phyloP scores from a whole-genome alignment of 2,329 filamentous ascomycete genomes.

The Diaporthe aspalathi region DNA sequence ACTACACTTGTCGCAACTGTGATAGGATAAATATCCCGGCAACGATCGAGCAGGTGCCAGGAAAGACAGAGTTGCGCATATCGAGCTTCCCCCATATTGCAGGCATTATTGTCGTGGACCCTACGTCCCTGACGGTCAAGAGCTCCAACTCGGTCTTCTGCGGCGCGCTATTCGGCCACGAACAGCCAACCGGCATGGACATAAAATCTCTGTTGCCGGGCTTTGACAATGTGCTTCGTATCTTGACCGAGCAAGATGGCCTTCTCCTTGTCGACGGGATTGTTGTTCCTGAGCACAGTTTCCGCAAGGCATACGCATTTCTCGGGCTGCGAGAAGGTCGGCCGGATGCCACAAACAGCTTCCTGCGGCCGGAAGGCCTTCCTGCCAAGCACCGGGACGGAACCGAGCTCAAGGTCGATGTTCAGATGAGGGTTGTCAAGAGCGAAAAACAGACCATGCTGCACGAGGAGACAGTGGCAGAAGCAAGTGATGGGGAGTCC shows the following conservation, averaged over 20 bases:
- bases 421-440: constrained; percentile 96
- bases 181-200: constrained; percentile 81
- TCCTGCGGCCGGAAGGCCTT: constrained; percentile 86
- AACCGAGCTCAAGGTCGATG: constrained; percentile 90
- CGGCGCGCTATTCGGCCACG: constrained; percentile 89
- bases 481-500: constrained; percentile 67
- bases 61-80: constrained; percentile 79
- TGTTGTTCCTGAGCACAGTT: constrained; percentile 95
- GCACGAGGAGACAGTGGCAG: constrained; percentile 72
- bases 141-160: constrained; percentile 97
- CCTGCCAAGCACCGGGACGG: constrained; percentile 90
- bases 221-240: constrained; percentile 84
- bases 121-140: constrained; percentile 80
- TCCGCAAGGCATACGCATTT: constrained; percentile 87
- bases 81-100: constrained; percentile 98
- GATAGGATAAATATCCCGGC: constrained; percentile 86
- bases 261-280: constrained; percentile 90
- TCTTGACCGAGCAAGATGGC: constrained; percentile 88
- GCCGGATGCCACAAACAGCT: constrained; percentile 80
- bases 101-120: constrained; percentile 92
- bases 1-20: constrained; percentile 86
- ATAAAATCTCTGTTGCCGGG: constrained; percentile 86
- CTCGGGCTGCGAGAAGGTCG: constrained; percentile 86
- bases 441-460: constrained; percentile 77
- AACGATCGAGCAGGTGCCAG: constrained; percentile 78